Percentiles rank a stretch among this genome's conserved stretches.
Conservation (phyloP, 139 green algal species). For the Picochlorum sp. region DNA sequence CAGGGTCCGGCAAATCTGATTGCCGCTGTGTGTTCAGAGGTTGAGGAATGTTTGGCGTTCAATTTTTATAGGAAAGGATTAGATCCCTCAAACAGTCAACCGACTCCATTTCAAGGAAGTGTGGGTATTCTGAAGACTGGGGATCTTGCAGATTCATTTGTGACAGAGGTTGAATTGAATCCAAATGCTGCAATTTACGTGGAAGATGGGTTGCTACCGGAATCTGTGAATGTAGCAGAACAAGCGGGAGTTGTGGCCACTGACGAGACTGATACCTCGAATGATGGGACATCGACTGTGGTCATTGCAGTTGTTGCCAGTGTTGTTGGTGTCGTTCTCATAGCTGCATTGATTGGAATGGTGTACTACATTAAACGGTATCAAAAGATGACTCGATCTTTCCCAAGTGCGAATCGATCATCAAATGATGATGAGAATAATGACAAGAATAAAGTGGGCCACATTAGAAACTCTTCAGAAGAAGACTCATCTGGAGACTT, state of each 20-base stretch:
- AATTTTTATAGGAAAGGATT: conserved; percentile 15
- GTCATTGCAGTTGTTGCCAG: conserved; percentile 3
- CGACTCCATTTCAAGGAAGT: no score
- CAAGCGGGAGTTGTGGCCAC: no score
- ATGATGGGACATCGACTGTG: background rate
- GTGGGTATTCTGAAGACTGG: conserved; percentile 21
- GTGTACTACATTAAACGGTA: background rate
- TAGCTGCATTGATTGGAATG: background rate
- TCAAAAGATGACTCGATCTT: background rate
- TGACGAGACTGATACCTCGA: background rate
- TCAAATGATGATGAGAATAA: background rate
- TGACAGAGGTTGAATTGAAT: conserved; percentile 15
- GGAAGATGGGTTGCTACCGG: background rate
- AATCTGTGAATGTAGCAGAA: background rate
- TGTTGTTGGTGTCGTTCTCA: background rate
- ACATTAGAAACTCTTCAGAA: no score
- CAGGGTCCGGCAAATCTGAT: conserved; percentile 6
- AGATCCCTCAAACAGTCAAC: background rate
- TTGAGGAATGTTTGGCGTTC: conserved; percentile 18
- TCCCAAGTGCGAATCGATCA: background rate
- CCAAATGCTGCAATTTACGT: conserved; percentile 21
- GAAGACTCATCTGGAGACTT: no score
- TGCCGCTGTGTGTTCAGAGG: conserved; percentile 4
- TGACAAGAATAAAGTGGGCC: background rate
- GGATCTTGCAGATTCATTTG: background rate